A percentile compares a stretch with the other conserved stretches of the same genome.
phyloP scores from a whole-genome alignment of 1,284 basidiomycete genomes.

The Tylopilus microsporus region DNA sequence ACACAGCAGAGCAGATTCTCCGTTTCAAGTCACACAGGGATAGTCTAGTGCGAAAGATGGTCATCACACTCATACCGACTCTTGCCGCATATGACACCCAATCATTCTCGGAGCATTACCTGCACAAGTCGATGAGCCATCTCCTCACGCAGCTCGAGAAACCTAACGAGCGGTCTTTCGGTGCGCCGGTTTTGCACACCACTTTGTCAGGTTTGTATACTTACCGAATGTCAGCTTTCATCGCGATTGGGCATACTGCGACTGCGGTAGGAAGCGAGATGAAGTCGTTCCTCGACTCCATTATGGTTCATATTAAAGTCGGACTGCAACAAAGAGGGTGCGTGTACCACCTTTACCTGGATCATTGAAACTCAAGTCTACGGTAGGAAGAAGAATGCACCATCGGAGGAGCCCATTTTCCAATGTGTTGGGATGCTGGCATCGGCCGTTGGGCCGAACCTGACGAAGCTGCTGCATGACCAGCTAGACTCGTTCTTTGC shows the following conservation, averaged over 20 bases:
- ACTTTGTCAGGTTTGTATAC: constrained; percentile 3
- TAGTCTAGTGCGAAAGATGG: constrained; percentile 82
- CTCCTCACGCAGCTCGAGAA: constrained; percentile 85
- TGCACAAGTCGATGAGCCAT: constrained; percentile 90
- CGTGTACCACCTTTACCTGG: constrained; percentile 26
- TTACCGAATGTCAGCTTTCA: constrained; percentile 61
- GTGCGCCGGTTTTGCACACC: constrained; percentile 37
- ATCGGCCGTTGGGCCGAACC: constrained; percentile 89
- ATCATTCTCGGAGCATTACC: constrained; percentile 83
- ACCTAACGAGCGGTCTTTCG: constrained; percentile 84
- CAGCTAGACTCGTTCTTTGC: constrained; percentile 96
- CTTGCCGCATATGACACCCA: constrained; percentile 92
- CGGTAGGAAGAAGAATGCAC: constrained; percentile 86
- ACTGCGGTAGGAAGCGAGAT: constrained; percentile 90
- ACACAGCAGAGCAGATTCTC: constrained; percentile 89
- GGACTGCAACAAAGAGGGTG: constrained; percentile 84
- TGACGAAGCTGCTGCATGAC: constrained; percentile 94
- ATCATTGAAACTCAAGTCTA: constrained; percentile 11
- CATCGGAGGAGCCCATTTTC: constrained; percentile 93
- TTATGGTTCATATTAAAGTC: constrained; percentile 87
- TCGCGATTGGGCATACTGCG: constrained; percentile 95
- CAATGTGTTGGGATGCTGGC: constrained; percentile 98
- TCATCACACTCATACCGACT: constrained; percentile 90
- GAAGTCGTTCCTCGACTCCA: constrained; percentile 91
- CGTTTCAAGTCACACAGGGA: constrained; percentile 87